Conservation (phyloP, 2,329 filamentous ascomycete genomes). For the Penicillium fuscoglaucum region DNA sequence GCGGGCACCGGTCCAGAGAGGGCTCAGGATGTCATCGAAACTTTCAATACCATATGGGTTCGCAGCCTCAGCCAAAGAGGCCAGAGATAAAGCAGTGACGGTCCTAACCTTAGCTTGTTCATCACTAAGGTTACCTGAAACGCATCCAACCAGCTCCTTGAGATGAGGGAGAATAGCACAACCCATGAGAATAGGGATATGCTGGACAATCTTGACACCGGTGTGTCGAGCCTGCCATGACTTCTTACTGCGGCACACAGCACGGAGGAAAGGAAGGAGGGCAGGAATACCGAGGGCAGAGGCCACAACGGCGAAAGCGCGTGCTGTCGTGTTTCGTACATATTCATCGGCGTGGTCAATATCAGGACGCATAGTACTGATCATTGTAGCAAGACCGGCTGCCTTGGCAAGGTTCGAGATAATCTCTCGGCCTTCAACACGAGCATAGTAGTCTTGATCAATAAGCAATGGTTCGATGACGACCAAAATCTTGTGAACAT, state of each 20-base stretch:
- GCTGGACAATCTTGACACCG: constrained; percentile 98
- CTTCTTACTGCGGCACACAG: constrained; percentile 97
- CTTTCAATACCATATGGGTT: constrained; percentile 99
- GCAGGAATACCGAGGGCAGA: constrained; percentile 95
- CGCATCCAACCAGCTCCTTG: constrained; percentile 94
- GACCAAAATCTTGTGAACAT: constrained; percentile 96
- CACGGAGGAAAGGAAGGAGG: constrained; percentile 88
- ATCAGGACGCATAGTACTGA: constrained; percentile 97
- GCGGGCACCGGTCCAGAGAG: constrained; percentile 91
- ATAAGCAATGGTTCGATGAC: constrained; percentile 99
- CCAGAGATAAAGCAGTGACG: constrained; percentile 91
- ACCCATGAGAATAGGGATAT: constrained; percentile 98
- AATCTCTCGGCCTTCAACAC: constrained; percentile 96
- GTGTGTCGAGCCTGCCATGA: constrained; percentile 98
- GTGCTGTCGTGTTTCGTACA: constrained; percentile 93
- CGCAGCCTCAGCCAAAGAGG: constrained; percentile 89
- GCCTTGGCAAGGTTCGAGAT: constrained; percentile 98
- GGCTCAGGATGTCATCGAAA: constrained; percentile 96
- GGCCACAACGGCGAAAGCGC: constrained; percentile 95
- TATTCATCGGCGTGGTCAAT: constrained; percentile 99
- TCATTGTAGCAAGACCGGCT: constrained; percentile 96
- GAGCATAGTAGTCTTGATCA: constrained; percentile 98
- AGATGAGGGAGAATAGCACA: constrained; percentile 94
- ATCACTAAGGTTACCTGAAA: constrained; percentile 91
- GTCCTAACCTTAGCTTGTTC: constrained; percentile 98